Evolutionary conservation across 345 rosid species (phyloP).

Genomic region (Citrus mangshanensis): DNA sequence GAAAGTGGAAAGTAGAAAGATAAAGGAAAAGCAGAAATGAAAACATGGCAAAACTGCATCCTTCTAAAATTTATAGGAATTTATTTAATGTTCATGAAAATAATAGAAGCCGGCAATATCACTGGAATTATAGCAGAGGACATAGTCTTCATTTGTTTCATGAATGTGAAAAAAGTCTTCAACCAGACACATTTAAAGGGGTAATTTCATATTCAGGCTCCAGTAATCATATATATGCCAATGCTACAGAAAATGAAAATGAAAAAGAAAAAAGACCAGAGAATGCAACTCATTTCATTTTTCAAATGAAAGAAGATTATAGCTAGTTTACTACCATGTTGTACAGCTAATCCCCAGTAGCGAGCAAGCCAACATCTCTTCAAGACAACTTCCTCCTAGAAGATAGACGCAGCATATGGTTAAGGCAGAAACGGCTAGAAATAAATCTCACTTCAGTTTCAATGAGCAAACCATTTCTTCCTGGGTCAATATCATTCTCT

Average conservation of each 20-base stretch:
- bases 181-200: background rate
- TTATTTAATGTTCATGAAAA: background rate
- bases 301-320: background rate
- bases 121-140: background rate
- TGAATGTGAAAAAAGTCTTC: background rate
- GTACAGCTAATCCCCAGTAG: conserved; percentile 88
- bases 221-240: background rate
- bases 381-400: conserved; percentile 96
- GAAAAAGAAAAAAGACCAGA: background rate
- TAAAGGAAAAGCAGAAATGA: background rate
- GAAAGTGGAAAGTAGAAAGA: background rate
- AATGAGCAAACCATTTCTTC: conserved; percentile 79
- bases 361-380: conserved; percentile 99
- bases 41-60: background rate
- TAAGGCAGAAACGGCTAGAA: conserved; percentile 17
- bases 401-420: conserved; percentile 9
- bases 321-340: conserved; percentile 55
- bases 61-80: background rate
- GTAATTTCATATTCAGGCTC: background rate
- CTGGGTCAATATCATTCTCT: conserved; percentile 85
- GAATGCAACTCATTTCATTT: conserved; percentile 6
- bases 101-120: background rate
- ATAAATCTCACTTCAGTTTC: conserved; percentile 14
- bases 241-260: background rate
- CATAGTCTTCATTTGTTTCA: background rate